These are phyloP conservation scores for Blastobotrys elegans DNA, from an alignment of 1,139 yeast genomes.

Conservation along the genomic window DNA sequence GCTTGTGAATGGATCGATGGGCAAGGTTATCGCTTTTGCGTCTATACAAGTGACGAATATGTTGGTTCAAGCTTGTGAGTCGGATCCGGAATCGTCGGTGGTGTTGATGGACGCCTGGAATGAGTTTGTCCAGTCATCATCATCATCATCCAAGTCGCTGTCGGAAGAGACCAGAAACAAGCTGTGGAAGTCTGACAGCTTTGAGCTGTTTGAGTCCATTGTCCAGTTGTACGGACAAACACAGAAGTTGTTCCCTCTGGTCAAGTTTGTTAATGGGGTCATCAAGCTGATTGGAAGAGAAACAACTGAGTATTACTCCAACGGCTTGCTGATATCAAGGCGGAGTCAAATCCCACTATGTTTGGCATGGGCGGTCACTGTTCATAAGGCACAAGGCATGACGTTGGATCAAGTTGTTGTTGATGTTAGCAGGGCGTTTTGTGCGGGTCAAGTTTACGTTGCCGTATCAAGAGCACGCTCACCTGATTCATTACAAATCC, in stretches of 20 bases:
- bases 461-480: slow-evolving; percentile 86
- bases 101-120: no score
- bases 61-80: no score
- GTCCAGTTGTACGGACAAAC: no score
- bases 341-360: slow-evolving; percentile 61
- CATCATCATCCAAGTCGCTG: slow-evolving; percentile 41
- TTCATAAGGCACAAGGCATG: slow-evolving; percentile 91
- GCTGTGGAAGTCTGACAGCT: no score
- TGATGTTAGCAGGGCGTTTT: slow-evolving; percentile 58
- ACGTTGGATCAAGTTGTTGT: slow-evolving; percentile 74
- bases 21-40: slow-evolving; percentile 44
- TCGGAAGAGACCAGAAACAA: slow-evolving; percentile 31
- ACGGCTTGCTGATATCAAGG: no score
- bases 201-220: no score
- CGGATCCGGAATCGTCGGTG: no score
- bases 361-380: slow-evolving; percentile 84
- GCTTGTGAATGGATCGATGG: slow-evolving; percentile 47
- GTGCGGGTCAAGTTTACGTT: slow-evolving; percentile 83
- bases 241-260: not conserved
- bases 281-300: not conserved
- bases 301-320: no score
- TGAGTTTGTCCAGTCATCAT: slow-evolving; percentile 51
- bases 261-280: not conserved
- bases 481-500: slow-evolving; percentile 64
- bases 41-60: no score